Evolutionary conservation across 129 eudicot species (phyloP), one percentile per base, ranked within the genome.

Genomic region (Erigeron canadensis): DNA sequence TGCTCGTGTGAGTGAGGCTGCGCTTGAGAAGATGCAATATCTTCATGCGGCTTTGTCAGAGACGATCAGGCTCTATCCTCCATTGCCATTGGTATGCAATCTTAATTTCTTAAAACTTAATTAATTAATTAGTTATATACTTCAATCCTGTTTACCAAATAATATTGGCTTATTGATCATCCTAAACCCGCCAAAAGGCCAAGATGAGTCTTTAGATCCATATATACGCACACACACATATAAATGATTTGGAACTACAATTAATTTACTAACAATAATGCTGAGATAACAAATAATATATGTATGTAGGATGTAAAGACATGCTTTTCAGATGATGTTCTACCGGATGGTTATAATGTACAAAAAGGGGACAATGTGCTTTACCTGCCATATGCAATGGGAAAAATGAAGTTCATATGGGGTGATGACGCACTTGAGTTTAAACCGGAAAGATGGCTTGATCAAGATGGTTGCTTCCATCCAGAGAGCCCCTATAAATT

Each of bases 361-460:
- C 86, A 71, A 48, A 76, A 75, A 71, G 96, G 96, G 22, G 89
- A 82, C 42, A 60, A 75, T 81, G 86, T 89, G 44, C 45, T 84
- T 66, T 89, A 89, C 45, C 96, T 86, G 64, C 89, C 96, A 40
- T 89, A 86, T 68, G 96, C 96, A 56, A 89, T 89, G 96, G 92
- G 92, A 62, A 81, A 92, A 54, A 89, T 89, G 96, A 82, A 65
- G 17, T 86, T 84, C 65, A 65, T 89, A 76, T 89, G 96, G 91
- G 91, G 96, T 48, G 89, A 86, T n/a, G 86, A 86, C 77, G 91
- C 91, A 9, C 76, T 76, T 61, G 81, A 81, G 3, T 89, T 76
- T 48, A 82, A 55, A 82, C 91, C 91, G 65, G 91, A 89, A 64
- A 67, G 91, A 82, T 86, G 96, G 96, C 78, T 89, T 43, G 85